Evolutionary conservation across 2,329 filamentous ascomycete species (phyloP).

Genomic region (Microsporum canis): DNA sequence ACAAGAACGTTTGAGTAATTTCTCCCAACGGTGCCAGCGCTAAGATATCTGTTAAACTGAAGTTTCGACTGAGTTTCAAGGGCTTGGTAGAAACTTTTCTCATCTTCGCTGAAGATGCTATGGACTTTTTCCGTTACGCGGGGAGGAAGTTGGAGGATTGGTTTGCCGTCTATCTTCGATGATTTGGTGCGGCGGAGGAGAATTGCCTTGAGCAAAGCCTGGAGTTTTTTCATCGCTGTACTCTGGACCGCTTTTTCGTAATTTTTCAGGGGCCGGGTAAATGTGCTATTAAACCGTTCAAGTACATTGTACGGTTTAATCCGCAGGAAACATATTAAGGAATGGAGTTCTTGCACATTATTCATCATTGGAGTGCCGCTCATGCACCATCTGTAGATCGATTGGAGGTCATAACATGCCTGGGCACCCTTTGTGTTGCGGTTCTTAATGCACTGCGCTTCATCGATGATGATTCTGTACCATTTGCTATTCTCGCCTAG

Average conservation of each 20-base stretch:
- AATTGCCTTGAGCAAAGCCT: conserved; percentile 64
- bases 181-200: conserved; percentile 74
- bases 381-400: conserved; percentile 59
- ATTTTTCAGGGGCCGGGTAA: conserved; percentile 42
- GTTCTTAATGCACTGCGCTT: conserved; percentile 75
- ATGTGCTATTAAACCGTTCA: conserved; percentile 50
- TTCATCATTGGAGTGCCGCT: conserved; percentile 89
- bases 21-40: conserved; percentile 53
- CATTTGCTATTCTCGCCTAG: conserved; percentile 51
- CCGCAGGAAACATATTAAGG: conserved; percentile 62
- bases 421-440: conserved; percentile 50
- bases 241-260: conserved; percentile 23
- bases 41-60: conserved; percentile 66
- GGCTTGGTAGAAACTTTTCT: conserved; percentile 52
- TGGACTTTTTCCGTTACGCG: conserved; percentile 52
- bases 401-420: conserved; percentile 48
- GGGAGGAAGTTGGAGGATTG: conserved; percentile 57
- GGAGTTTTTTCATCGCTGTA: conserved; percentile 57
- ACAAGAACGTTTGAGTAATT: conserved; percentile 74
- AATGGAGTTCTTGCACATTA: conserved; percentile 62
- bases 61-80: conserved; percentile 57
- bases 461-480: conserved; percentile 63
- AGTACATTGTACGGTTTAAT: conserved; percentile 63
- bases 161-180: conserved; percentile 66
- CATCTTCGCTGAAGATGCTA: conserved; percentile 56